Percentiles rank a stretch among this genome's conserved stretches.
Evolutionary conservation across 495 filamentous ascomycete species (phyloP).

Genomic region (Xylaria telfairii): DNA sequence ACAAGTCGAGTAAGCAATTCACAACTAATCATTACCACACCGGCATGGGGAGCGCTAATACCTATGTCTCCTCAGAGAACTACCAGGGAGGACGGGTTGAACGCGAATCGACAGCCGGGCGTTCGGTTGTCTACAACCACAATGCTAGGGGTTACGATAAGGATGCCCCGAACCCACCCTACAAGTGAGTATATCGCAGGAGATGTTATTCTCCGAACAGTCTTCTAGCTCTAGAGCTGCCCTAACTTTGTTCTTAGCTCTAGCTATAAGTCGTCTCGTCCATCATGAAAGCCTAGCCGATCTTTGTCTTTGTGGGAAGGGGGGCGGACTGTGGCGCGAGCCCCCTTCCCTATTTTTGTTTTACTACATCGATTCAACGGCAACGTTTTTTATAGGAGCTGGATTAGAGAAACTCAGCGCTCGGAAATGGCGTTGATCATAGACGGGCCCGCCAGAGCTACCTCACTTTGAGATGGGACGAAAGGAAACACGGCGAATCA

Average conservation of each 20-base stretch:
- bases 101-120: not conserved
- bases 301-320: no score
- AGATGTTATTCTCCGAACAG: not conserved
- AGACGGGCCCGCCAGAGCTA: not conserved
- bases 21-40: not conserved
- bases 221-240: not conserved
- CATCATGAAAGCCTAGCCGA: not conserved
- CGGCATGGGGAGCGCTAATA: not conserved
- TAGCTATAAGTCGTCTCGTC: not conserved
- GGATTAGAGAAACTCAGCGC: not conserved
- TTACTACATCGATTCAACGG: not conserved
- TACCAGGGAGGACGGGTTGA: not conserved
- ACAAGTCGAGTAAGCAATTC: conserved; percentile 9
- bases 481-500: not conserved
- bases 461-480: not conserved
- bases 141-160: conserved; percentile 9
- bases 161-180: conserved; percentile 10
- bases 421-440: conserved; percentile 5
- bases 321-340: not conserved
- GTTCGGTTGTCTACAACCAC: conserved; percentile 11
- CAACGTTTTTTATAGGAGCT: not conserved
- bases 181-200: conserved; percentile 12
- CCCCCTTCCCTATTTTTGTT: not conserved
- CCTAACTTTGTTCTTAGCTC: conserved; percentile 2
- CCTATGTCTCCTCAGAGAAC: conserved; percentile 8